Evolutionary conservation across 2,329 filamentous ascomycete genomes (phyloP).

Genomic region (Gnomoniopsis smithogilvyi): DNA sequence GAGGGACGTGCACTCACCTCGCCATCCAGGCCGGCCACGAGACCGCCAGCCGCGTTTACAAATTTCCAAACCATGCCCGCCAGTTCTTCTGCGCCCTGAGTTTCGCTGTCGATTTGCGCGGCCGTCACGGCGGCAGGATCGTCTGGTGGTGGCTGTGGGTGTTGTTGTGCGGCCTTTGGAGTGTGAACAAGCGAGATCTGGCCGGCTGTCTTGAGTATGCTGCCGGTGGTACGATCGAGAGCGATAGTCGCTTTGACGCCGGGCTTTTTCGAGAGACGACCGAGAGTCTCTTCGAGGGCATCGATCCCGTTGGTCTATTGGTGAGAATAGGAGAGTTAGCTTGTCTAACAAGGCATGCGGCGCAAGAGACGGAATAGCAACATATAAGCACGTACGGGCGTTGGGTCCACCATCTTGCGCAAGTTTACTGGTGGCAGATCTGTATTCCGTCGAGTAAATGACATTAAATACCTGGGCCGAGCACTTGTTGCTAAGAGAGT

Average conservation of each 20-base stretch:
- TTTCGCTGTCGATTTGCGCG: conserved; percentile 42
- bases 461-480: not conserved
- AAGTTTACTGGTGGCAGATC: too few species aligned
- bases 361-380: not conserved
- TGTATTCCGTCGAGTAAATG: not conserved
- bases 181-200: conserved; percentile 58
- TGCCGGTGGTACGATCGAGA: conserved; percentile 67
- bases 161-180: conserved; percentile 26
- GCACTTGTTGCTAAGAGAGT: not conserved
- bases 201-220: conserved; percentile 73
- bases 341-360: not conserved
- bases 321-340: not conserved
- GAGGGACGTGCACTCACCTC: conserved; percentile 45
- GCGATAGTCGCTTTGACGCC: conserved; percentile 77
- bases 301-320: conserved; percentile 48
- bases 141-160: conserved; percentile 24
- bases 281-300: conserved; percentile 62
- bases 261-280: conserved; percentile 70
- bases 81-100: conserved; percentile 66
- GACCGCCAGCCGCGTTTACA: conserved; percentile 62
- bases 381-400: conserved; percentile 5
- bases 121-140: conserved; percentile 36
- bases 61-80: conserved; percentile 75
- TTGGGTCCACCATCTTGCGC: conserved; percentile 21
- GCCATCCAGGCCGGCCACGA: conserved; percentile 70